Evolutionary conservation across 73 alveolate species (phyloP), one percentile per base, ranked within the genome.

Genomic region (Paramecium tetraurelia): DNA sequence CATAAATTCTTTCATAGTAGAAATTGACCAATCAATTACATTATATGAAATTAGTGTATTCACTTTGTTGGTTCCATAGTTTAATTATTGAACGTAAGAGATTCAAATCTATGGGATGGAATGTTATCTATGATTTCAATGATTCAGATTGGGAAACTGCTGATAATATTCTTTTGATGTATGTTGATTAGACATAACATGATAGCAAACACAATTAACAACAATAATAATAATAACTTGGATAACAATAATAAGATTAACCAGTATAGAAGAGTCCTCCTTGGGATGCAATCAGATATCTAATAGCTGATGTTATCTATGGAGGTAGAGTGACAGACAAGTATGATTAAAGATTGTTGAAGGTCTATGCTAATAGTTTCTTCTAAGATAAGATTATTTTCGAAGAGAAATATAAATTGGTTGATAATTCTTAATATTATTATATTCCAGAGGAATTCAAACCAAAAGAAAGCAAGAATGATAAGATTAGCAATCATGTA

Each of bases 101-200:
- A 95, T 99, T 98, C 96, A 98, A 98, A 95, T 95, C 99, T 76
- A 95, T 98, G 72, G 99, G 99, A 11, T 98, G 99, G 99, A 99
- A 99, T 95, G 99, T 98, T 24, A 95, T 96, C 50, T 99, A 99
- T 86, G 99, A 98, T 85, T 99, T 99, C 97, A 99, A 99, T 95
- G 99, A 99, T 95, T 96, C 99, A 18, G 99, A 99, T 94, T 99
- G 97, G 96, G 98, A 97, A 93, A 99, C 99, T 44, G 97, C 99
- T 93, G 99, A 98, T 93, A 99, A 99, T 96, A 95, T 99, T 80
- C 93, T 99, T 76, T 98, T 98, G 35, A 97, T 97, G 94, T 99
- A 99, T 95, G 93, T 99, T 95, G 99, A 89, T 89, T 43, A 89
- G 50, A 80, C 90, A 7, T 46, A 41, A 80, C 57, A 80, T 31